Evolutionary conservation across 2,329 filamentous ascomycete genomes (phyloP), one percentile per base, ranked within the genome.

Genomic region (Cordyceps sp.): DNA sequence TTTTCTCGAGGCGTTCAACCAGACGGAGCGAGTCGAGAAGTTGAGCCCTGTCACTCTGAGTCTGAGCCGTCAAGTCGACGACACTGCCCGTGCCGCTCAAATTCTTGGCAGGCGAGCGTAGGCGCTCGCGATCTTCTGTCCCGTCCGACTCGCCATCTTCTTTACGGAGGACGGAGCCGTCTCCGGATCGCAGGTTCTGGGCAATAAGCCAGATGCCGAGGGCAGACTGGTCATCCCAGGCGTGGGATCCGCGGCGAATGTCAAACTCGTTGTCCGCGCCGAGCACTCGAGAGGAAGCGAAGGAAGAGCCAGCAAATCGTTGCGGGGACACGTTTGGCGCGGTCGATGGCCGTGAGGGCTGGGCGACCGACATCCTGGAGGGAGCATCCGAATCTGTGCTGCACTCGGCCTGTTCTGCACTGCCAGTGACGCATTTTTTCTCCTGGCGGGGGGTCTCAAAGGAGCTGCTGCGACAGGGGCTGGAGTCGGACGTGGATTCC

Each of bases 121-220:
- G 10, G 5, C 21, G 18, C 8, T 36, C 28, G n/a, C 12, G 22
- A 15, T 15, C 25, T 29, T 19, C 24, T 13, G 7, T 23, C 21
- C 26, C 29, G 14, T 31, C 27, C 10, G 31, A 31, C 1, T 39
- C 36, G 10, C 30, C 18, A 27, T 45, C 32, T 9, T 43, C 41
- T 10, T 37, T 20, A 6, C 29, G 37, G 23, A 41, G 6, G 1
- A 34, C 34, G 6, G 49, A 47, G 30, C 40, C 45, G 21, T 48
- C 45, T 33, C 44, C 38, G 4, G 47, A 45, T 26, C 42, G 41
- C 15, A 54, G 36, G 7, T 44, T 40, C 34, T 57, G 54, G 7
- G 52, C 45, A 22, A 50, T 50, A n/a, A 57, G 47, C 54, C 54
- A 57, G 16, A 54, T 43, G 6, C 47, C 45, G 31, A 57, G 43